Conservation (phyloP, 345 rosid genomes). For the Tarenaya hassleriana region DNA sequence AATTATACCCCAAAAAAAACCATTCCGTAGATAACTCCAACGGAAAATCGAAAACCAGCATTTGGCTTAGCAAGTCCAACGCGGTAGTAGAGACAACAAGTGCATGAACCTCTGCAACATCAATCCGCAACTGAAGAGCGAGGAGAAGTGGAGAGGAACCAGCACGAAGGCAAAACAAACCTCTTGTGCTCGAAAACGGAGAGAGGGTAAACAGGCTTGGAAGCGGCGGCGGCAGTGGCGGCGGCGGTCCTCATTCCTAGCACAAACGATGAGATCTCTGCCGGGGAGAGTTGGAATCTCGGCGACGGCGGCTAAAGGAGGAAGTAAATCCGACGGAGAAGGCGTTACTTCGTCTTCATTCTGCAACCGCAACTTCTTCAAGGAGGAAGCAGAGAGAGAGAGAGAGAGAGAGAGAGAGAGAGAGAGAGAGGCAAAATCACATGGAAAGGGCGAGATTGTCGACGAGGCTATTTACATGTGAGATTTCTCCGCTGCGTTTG, state of each 20-base stretch:
- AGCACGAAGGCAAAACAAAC: slow-evolving; percentile 22
- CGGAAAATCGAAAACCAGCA: slow-evolving; percentile 8
- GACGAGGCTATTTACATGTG: slow-evolving; percentile 30
- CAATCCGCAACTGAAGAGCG: neutral
- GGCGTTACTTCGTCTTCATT: no score
- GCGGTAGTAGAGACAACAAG: neutral
- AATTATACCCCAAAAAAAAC: no score
- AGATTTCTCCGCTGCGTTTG: slow-evolving; percentile 17
- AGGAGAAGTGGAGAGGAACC: slow-evolving; percentile 1
- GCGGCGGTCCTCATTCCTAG: slow-evolving; percentile 44
- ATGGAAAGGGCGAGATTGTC: slow-evolving; percentile 52
- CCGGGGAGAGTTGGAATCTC: slow-evolving; percentile 10
- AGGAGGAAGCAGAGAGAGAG: neutral
- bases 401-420: slow-evolving; percentile 13
- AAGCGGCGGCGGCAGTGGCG: no score
- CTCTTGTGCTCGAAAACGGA: slow-evolving; percentile 77
- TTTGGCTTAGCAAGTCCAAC: slow-evolving; percentile 7
- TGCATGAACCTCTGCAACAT: neutral
- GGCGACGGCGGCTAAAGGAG: slow-evolving; percentile 36
- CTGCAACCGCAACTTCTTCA: no score
- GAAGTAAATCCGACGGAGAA: slow-evolving; percentile 11
- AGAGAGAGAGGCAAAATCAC: slow-evolving; percentile 27
- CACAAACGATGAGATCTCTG: slow-evolving; percentile 29
- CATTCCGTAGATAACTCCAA: neutral
- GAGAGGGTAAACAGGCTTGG: slow-evolving; percentile 38